These are phyloP conservation scores for Pythium dissimile DNA, from an alignment of 352 stramenopile genomes.

Conservation along the genomic window DNA sequence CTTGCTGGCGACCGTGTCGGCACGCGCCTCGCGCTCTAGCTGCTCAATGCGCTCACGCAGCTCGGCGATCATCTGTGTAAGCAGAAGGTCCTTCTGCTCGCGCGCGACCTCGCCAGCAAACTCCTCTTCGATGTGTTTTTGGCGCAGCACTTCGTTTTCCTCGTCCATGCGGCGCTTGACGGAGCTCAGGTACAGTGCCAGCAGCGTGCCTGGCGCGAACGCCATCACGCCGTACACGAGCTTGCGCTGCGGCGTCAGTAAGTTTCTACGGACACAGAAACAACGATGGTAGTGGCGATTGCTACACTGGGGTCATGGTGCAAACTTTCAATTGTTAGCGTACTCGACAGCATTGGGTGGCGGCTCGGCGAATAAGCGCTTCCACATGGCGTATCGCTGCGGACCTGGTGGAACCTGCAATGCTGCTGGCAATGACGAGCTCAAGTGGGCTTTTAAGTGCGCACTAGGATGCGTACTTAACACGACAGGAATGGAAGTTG, in stretches of 20 bases:
- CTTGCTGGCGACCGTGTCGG: slow-evolving; percentile 3
- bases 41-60: slow-evolving; percentile 50
- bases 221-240: slow-evolving; percentile 64
- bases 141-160: slow-evolving; percentile 55
- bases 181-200: slow-evolving; percentile 66
- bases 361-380: slow-evolving; percentile 74
- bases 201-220: slow-evolving; percentile 58
- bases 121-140: slow-evolving; percentile 27
- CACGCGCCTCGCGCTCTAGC: slow-evolving; percentile 42
- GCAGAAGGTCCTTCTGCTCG: slow-evolving; percentile 47
- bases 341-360: slow-evolving; percentile 67
- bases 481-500: too few relatives aligned
- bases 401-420: neutral
- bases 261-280: too few relatives aligned
- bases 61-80: slow-evolving; percentile 53
- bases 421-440: neutral
- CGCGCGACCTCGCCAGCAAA: slow-evolving; percentile 33
- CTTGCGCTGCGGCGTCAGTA: slow-evolving; percentile 64
- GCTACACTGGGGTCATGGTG: too few relatives aligned
- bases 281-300: too few relatives aligned
- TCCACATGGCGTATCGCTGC: slow-evolving; percentile 31
- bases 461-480: neutral
- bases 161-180: slow-evolving; percentile 68
- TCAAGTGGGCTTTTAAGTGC: neutral
- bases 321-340: too few relatives aligned